Conservation (phyloP, 176 grass and related monocot species). For the Juncus inflexus region DNA sequence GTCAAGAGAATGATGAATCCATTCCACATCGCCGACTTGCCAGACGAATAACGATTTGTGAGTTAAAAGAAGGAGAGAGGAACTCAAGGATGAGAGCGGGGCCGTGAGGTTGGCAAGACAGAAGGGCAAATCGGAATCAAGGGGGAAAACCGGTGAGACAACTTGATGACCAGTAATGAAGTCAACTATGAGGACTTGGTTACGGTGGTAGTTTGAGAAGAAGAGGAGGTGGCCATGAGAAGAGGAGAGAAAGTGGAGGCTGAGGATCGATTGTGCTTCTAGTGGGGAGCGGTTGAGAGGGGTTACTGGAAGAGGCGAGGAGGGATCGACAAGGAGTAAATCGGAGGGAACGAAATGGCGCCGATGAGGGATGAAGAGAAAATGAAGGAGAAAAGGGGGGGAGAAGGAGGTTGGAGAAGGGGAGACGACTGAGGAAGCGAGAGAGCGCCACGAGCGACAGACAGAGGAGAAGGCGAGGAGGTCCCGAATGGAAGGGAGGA, state of each 20-base stretch:
- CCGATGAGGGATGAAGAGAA: neutral
- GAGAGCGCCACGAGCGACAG: constrained; percentile 13
- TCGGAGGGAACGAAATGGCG: constrained; percentile 1
- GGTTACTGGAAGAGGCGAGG: neutral
- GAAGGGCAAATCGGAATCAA: neutral
- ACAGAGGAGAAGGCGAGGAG: neutral
- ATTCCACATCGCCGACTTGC: constrained; percentile 33
- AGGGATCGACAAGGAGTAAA: neutral
- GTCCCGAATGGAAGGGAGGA: neutral
- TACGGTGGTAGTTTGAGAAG: neutral
- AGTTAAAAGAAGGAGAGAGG: constrained; percentile 29
- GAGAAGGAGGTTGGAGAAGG: constrained; percentile 12
- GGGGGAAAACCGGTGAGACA: constrained; percentile 27
- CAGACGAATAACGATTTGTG: constrained; percentile 32
- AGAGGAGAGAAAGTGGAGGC: neutral
- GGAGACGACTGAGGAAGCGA: neutral
- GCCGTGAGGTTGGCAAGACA: constrained; percentile 34
- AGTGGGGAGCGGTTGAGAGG: neutral
- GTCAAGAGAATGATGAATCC: constrained; percentile 17
- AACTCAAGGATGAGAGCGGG: constrained; percentile 35
- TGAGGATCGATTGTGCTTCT: constrained; percentile 2
- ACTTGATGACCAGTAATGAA: constrained; percentile 36
- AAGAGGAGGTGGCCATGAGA: constrained; percentile 10
- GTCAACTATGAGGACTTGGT: constrained; percentile 33
- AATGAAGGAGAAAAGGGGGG: constrained; percentile 12